A percentile compares a stretch with the other conserved stretches of the same genome.
Conservation (phyloP, 495 filamentous ascomycete genomes). For the Cercophora samala region DNA sequence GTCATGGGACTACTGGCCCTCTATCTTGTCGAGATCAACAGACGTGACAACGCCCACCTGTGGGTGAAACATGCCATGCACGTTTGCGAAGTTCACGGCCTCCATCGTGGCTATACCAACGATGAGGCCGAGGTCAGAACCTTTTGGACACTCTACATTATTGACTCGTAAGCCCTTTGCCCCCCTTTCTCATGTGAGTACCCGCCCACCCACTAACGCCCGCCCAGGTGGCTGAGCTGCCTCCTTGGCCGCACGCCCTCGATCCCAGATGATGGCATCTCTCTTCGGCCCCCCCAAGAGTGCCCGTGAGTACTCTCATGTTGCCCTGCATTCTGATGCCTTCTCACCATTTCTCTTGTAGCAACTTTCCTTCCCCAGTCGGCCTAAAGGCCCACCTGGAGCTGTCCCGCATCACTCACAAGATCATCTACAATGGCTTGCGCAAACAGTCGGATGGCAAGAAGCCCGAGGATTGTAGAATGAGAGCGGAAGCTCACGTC, state of each 20-base stretch:
- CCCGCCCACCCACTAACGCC: constrained; percentile 8
- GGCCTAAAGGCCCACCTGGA: constrained; percentile 40
- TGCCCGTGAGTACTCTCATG: background rate
- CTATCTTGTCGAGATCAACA: constrained; percentile 41
- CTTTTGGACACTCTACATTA: constrained; percentile 45
- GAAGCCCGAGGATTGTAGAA: constrained; percentile 14
- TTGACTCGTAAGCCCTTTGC: constrained; percentile 36
- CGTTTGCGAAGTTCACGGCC: constrained; percentile 35
- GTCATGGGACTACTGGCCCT: constrained; percentile 38
- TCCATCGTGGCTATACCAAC: constrained; percentile 31
- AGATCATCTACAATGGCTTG: constrained; percentile 37
- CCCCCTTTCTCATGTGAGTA: background rate
- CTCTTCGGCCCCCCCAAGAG: constrained; percentile 33
- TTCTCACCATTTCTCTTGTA: constrained; percentile 27
- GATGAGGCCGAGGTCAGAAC: constrained; percentile 34
- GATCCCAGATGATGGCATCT: constrained; percentile 36
- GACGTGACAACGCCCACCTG: constrained; percentile 39
- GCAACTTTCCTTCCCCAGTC: constrained; percentile 31
- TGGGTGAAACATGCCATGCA: constrained; percentile 38
- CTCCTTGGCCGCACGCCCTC: constrained; percentile 42
- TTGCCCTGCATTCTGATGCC: background rate
- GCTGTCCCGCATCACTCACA: constrained; percentile 37
- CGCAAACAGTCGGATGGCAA: constrained; percentile 17
- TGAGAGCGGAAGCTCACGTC: constrained; percentile 17
- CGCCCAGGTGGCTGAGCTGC: constrained; percentile 37